These are phyloP conservation scores for Hyaloperonospora brassicae DNA, from an alignment of 352 stramenopile species.

Conservation along the genomic window DNA sequence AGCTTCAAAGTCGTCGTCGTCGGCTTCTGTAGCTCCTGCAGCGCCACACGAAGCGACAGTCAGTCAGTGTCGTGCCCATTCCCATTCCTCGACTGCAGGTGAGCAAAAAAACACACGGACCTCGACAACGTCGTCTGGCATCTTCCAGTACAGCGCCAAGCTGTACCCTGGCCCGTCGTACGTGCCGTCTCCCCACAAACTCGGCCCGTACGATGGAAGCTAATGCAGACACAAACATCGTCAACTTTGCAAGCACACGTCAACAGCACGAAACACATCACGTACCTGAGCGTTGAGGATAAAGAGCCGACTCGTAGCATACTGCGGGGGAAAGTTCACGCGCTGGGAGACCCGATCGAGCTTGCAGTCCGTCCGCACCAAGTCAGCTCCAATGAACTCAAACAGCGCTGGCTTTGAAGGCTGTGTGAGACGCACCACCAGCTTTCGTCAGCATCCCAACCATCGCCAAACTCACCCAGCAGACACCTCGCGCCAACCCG, in stretches of 20 bases:
- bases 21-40: slow-evolving; percentile 49
- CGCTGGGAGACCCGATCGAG: slow-evolving; percentile 67
- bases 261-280: neutral
- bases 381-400: slow-evolving; percentile 68
- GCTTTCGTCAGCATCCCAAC: no score
- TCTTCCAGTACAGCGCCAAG: slow-evolving; percentile 76
- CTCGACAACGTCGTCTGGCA: slow-evolving; percentile 53
- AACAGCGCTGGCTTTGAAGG: slow-evolving; percentile 54
- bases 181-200: slow-evolving; percentile 54
- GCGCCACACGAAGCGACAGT: neutral
- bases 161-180: slow-evolving; percentile 68
- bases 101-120: slow-evolving; percentile 12
- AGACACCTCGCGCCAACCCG: neutral
- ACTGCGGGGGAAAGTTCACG: slow-evolving; percentile 53
- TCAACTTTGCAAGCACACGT: neutral
- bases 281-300: slow-evolving; percentile 76
- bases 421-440: slow-evolving; percentile 16
- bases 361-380: slow-evolving; percentile 62
- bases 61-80: no score
- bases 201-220: slow-evolving; percentile 70
- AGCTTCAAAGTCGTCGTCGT: slow-evolving; percentile 49
- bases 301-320: slow-evolving; percentile 54
- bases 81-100: neutral
- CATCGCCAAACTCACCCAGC: no score
- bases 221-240: slow-evolving; percentile 10